phyloP scores from a whole-genome alignment of 2,329 filamentous ascomycete species.

The Ceratocystis smalleyi region DNA sequence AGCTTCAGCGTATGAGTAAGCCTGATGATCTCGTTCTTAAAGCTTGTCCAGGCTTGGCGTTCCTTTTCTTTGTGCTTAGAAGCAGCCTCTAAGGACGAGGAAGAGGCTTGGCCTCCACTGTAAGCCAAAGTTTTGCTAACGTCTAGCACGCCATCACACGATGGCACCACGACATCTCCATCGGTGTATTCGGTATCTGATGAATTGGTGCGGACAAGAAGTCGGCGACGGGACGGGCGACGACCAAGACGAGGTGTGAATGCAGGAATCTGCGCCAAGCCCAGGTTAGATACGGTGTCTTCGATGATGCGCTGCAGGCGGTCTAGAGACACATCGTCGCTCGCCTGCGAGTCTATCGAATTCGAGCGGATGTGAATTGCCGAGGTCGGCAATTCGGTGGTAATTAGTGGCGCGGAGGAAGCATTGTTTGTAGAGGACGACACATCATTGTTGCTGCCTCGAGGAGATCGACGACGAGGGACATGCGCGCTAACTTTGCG shows the following conservation, averaged over 20 bases:
- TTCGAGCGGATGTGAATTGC: conserved; percentile 27
- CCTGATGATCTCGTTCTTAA: conserved; percentile 85
- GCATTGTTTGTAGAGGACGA: conserved; percentile 14
- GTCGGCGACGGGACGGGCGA: conserved; percentile 28
- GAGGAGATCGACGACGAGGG: conserved; percentile 27
- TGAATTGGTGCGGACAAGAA: conserved; percentile 34
- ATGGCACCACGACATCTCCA: conserved; percentile 66
- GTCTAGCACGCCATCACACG: conserved; percentile 70
- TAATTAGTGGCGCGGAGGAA: neutral
- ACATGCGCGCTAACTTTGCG: conserved; percentile 31
- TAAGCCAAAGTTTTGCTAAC: conserved; percentile 82
- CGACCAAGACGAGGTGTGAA: conserved; percentile 29
- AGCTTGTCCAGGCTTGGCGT: conserved; percentile 61
- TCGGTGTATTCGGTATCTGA: conserved; percentile 80
- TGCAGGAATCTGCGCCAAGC: conserved; percentile 32
- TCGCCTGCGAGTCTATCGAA: conserved; percentile 51
- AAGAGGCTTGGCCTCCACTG: conserved; percentile 35
- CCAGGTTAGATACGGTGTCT: conserved; percentile 43
- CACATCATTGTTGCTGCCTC: conserved; percentile 4
- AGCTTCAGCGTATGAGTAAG: conserved; percentile 75
- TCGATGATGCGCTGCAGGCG: conserved; percentile 67
- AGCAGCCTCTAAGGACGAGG: conserved; percentile 22
- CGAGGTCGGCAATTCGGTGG: neutral
- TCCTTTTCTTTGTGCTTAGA: conserved; percentile 43
- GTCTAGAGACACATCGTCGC: conserved; percentile 54